Percentiles rank a stretch among this genome's conserved stretches.
phyloP scores from a whole-genome alignment of 768 basidiomycete species.

The Neoboletus brunneissimus region DNA sequence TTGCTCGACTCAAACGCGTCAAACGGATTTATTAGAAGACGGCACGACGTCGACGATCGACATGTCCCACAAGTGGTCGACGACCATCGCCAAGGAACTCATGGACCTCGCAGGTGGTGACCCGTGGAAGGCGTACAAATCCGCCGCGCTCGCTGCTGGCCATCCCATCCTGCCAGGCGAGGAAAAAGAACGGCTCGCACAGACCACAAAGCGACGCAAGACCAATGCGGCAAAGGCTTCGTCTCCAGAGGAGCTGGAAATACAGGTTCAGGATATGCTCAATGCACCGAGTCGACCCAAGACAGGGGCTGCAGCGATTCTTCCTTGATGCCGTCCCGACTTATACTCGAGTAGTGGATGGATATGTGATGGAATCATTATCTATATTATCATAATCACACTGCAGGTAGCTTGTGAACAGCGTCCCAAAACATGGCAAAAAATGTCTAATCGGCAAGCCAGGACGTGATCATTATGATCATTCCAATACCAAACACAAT shows the following conservation, averaged over 20 bases:
- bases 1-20: background rate
- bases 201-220: constrained; percentile 13
- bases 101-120: constrained; percentile 65
- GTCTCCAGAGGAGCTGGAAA: constrained; percentile 21
- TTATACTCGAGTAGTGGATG: background rate
- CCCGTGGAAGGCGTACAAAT: constrained; percentile 56
- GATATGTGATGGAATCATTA: background rate
- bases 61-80: constrained; percentile 68
- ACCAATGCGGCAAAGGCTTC: constrained; percentile 6
- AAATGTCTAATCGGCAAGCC: constrained; percentile 31
- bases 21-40: constrained; percentile 37
- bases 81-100: constrained; percentile 62
- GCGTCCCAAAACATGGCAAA: background rate
- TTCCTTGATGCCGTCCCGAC: constrained; percentile 25
- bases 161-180: constrained; percentile 49
- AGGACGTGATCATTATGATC: constrained; percentile 52
- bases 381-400: constrained; percentile 4
- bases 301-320: constrained; percentile 40
- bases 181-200: constrained; percentile 28
- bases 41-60: constrained; percentile 47
- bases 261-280: constrained; percentile 32
- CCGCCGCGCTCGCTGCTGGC: constrained; percentile 44
- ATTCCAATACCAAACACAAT: constrained; percentile 72
- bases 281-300: constrained; percentile 29
- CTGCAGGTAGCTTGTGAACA: background rate